Evolutionary conservation across 768 basidiomycete genomes (phyloP), one percentile per base, ranked within the genome.

Genomic region (Agrocybe praecox): DNA sequence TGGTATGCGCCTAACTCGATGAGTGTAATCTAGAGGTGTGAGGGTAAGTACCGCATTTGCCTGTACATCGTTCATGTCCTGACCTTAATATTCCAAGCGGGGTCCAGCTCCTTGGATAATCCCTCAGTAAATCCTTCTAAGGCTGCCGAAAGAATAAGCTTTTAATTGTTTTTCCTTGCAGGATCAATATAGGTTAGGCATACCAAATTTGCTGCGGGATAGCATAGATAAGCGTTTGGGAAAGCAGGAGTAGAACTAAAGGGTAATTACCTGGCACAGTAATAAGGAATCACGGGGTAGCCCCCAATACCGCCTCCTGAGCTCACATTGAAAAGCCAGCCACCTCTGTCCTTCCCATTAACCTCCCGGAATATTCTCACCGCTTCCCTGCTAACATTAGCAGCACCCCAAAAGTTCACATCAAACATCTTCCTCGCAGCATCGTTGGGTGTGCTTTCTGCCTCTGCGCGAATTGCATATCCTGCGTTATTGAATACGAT

Each of bases 51-150:
- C 12, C n/a, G 12, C 5, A 12, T 40, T 14, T 6, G 33, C 15
- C 6, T 40, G 14, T 14, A 4, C 6, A 40, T 40, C 6, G 14
- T 40, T 15, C 12, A 40, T 29, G 26, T 5, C 5, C 26, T 29
- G 5, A 14, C 36, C 36, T 40, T 40, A 34, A 78, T 79, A 54
- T 79, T 80, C 77, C 80, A 80, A 14, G 63, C 63, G 1, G 75
- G 76, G 15, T 67, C 65, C 40, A 80, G 42, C 50, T 80, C 79
- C 40, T 64, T 65, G 1, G 66, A 60, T 6, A 79, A 55, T 2
- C 69, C 51, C 53, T 74, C 66, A 1, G 68, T 71, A 46, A 74
- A 65, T 2, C 69, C 74, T 48, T 77, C 75, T 1, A 75, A 22
- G 0, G 73, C 73, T 75, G 14, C 21, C 3, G 9, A 29, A 29